A percentile compares a stretch with the other conserved stretches of the same genome.
Conservation (phyloP, 495 filamentous ascomycete species). For the Xylaria grammica region DNA sequence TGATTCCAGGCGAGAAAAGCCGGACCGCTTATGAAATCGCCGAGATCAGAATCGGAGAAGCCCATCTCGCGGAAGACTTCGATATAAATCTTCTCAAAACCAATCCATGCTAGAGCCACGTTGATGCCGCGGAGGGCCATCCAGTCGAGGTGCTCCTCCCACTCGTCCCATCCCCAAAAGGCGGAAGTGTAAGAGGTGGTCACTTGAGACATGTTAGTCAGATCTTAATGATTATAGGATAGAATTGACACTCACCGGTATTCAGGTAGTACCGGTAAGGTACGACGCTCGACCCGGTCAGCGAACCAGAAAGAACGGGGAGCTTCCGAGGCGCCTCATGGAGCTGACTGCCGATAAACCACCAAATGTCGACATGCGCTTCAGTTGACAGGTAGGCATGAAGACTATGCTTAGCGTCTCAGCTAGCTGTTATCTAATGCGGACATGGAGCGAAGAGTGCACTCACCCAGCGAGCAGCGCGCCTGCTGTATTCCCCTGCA, state of each 20-base stretch:
- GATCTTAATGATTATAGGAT: not conserved
- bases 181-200: slow-evolving; percentile 60
- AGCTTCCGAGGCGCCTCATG: slow-evolving; percentile 37
- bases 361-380: slow-evolving; percentile 59
- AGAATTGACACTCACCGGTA: slow-evolving; percentile 34
- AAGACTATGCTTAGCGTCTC: slow-evolving; percentile 36
- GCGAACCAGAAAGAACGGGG: slow-evolving; percentile 34
- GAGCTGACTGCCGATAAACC: slow-evolving; percentile 50
- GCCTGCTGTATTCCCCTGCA: slow-evolving; percentile 53
- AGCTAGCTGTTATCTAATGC: not conserved
- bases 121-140: slow-evolving; percentile 59
- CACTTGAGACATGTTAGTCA: slow-evolving; percentile 37
- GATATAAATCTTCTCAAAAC: slow-evolving; percentile 56
- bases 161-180: slow-evolving; percentile 62
- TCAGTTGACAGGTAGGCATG: slow-evolving; percentile 55
- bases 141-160: slow-evolving; percentile 62
- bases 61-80: slow-evolving; percentile 56
- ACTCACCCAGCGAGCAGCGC: slow-evolving; percentile 54
- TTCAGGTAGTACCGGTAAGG: slow-evolving; percentile 63
- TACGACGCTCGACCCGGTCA: slow-evolving; percentile 47
- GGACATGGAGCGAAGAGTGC: not conserved
- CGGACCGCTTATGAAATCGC: slow-evolving; percentile 53
- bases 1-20: slow-evolving; percentile 63
- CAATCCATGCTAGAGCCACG: slow-evolving; percentile 59
- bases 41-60: slow-evolving; percentile 51